Percentiles rank a stretch among this genome's conserved stretches.
phyloP scores from a whole-genome alignment of 2,329 filamentous ascomycete species.

The Phialemoniopsis sp. region DNA sequence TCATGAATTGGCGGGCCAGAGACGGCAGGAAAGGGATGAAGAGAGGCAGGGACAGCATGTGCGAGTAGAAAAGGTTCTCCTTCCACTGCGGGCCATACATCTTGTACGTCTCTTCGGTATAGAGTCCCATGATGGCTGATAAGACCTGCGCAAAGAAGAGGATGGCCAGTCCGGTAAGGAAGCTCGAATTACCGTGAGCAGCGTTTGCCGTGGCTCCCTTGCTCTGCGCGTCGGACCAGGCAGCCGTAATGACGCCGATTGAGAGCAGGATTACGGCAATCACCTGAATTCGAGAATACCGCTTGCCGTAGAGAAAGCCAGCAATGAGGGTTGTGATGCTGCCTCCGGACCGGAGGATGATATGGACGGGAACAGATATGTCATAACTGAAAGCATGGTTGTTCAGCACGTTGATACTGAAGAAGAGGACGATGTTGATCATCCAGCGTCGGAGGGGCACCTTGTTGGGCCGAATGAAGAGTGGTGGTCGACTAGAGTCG shows the following conservation, averaged over 20 bases:
- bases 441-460: constrained; percentile 84
- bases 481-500: constrained; percentile 60
- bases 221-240: constrained; percentile 81
- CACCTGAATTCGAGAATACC: constrained; percentile 76
- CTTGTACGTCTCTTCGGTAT: constrained; percentile 86
- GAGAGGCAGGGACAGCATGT: constrained; percentile 66
- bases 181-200: constrained; percentile 28
- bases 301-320: constrained; percentile 83
- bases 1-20: constrained; percentile 59
- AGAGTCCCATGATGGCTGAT: constrained; percentile 91
- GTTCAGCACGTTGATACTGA: constrained; percentile 91
- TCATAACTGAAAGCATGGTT: constrained; percentile 97
- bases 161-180: constrained; percentile 70
- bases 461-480: constrained; percentile 71
- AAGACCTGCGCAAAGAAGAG: constrained; percentile 85
- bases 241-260: constrained; percentile 78
- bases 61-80: constrained; percentile 94
- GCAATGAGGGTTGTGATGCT: constrained; percentile 93
- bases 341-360: constrained; percentile 90
- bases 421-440: constrained; percentile 86
- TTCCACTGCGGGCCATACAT: constrained; percentile 87
- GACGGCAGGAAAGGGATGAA: constrained; percentile 69
- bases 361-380: constrained; percentile 94
- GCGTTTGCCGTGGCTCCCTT: constrained; percentile 56
- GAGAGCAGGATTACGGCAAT: constrained; percentile 80